phyloP scores from a whole-genome alignment of 495 filamentous ascomycete genomes.

The Oleoguttula mirabilis region DNA sequence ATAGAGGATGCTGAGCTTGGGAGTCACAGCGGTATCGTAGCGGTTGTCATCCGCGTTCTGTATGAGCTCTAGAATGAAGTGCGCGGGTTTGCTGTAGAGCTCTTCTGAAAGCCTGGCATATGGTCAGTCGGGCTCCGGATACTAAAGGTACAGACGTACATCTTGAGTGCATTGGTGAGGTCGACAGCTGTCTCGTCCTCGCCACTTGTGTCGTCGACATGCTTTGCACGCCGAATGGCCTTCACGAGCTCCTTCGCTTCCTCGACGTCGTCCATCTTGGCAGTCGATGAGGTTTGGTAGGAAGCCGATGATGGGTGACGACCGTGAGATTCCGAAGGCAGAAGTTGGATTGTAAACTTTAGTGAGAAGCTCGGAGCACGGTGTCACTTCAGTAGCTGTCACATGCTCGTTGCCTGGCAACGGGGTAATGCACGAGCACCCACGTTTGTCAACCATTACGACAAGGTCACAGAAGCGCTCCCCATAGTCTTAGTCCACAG shows the following conservation, averaged over 20 bases:
- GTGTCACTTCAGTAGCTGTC: too few species aligned
- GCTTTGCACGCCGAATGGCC: constrained; percentile 1
- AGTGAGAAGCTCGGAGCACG: too few species aligned
- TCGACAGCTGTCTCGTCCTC: constrained; percentile 9
- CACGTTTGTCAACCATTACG: too few species aligned
- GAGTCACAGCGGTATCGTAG: constrained; percentile 1
- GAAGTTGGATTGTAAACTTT: too few species aligned
- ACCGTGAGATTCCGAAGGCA: too few species aligned
- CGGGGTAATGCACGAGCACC: too few species aligned
- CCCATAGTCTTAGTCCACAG: too few species aligned
- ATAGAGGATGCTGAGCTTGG: constrained; percentile 9
- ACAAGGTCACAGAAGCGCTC: too few species aligned
- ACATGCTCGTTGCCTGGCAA: too few species aligned
- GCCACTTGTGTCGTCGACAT: constrained; percentile 1
- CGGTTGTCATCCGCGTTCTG: constrained; percentile 22
- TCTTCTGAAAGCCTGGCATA: constrained; percentile 8
- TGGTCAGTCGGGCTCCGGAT: neutral
- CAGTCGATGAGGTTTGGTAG: neutral
- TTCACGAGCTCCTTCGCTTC: constrained; percentile 6
- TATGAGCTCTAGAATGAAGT: constrained; percentile 19
- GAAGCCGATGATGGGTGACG: neutral
- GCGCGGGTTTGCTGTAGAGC: constrained; percentile 13
- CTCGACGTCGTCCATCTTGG: constrained; percentile 6
- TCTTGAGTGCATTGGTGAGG: constrained; percentile 2
- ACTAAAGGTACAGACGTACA: constrained; percentile 1